Evolutionary conservation across 1,284 basidiomycete species (phyloP), one percentile per base, ranked within the genome.

Genomic region (Cryptococcus sp.): DNA sequence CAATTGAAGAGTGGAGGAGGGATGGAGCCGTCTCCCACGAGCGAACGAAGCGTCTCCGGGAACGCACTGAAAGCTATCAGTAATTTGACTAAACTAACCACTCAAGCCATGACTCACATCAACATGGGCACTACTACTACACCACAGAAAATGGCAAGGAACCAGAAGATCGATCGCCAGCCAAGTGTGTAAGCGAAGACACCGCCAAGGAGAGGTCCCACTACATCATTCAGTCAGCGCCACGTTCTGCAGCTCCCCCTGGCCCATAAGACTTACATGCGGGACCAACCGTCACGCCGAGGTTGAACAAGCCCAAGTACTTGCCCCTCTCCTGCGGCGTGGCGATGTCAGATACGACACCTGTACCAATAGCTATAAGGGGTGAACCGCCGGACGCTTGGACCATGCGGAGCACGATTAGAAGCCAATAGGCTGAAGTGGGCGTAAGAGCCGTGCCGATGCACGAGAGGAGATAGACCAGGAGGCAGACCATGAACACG

Each of bases 131-230:
- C 51, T 19, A 76, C 46, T 19, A 67, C 69, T 3, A 64, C 54
- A 11, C 58, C 67, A 40, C 62, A 64, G n/a, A 64, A 58, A 22
- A 77, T 77, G 26, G 64, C 64, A 19, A 74, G 55, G 57, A 74
- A 70, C 72, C 71, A 76, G 47, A 75, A 75, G 55, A 74, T 73
- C 16, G 59, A 58, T 41, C 70, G 60, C 74, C 73, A 75, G 15
- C 71, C 70, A 6, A 75, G 59, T 3, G 67, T 66, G 19, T 64
- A 57, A 1, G 67, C 59, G 38, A 75, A 64, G 37, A 62, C 43
- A 10, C 63, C 60, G 19, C 75, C 75, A 16, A 77, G 51, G 0
- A 74, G 53, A 0, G 75, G 73, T 11, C 73, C 74, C n/a, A 69
- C 55, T 59, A 7, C 29, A 16, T 17, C n/a, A 39, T 13, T 13